Base-by-base conservation (phyloP, 495 filamentous ascomycete genomes). In the Bacidia rubella region DNA sequence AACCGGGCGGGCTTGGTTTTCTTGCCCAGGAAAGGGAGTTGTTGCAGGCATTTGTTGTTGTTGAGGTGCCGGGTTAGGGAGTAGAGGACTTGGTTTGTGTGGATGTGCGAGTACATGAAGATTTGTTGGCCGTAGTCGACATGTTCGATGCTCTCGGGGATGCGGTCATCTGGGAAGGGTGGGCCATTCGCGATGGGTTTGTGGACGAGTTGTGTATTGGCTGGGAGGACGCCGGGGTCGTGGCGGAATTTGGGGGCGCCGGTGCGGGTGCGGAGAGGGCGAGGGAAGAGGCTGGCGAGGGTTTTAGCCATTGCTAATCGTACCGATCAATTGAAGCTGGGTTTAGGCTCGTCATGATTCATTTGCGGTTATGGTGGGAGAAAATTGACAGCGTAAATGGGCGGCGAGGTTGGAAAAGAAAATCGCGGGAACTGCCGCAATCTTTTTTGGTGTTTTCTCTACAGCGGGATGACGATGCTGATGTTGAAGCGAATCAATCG, bases 11-110 rank as follows among this genome's bases (percentile, higher is more conserved):
- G 89, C 29, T 83, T 74, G 55, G 86, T 83, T 62, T 98, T 92
- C 69, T 95, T 95, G 72, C 90, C 92, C 47, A 87, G 81, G 74
- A 80, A 95, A 57, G 87, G 72, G 54, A 95, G 68, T 67, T 98
- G 92, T 46, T 73, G 70, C 51, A 93, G 67, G 53, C 80, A 70
- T 53, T 70, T 74, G 66, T 77, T 78, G 69, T 83, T 74, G 58
- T 85, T 78, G 32, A 95, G 59, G 24, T 76, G 67, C 46, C 79
- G 79, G 5, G 70, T 76, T 57, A 89, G 68, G 3, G 87, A 90
- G 66, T 93, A 94, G 44, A 96, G 68, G 25, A 92, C 81, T 65
- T 90, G 81, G 49, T 88, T 86, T 32, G 83, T 84, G 54, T 81
- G 72, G 53, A 89, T 73, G 66, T 98, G 82, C 65, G 76, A 76